These are phyloP conservation scores for Colletotrichum horii DNA, from an alignment of 2,329 filamentous ascomycete genomes.

Conservation along the genomic window DNA sequence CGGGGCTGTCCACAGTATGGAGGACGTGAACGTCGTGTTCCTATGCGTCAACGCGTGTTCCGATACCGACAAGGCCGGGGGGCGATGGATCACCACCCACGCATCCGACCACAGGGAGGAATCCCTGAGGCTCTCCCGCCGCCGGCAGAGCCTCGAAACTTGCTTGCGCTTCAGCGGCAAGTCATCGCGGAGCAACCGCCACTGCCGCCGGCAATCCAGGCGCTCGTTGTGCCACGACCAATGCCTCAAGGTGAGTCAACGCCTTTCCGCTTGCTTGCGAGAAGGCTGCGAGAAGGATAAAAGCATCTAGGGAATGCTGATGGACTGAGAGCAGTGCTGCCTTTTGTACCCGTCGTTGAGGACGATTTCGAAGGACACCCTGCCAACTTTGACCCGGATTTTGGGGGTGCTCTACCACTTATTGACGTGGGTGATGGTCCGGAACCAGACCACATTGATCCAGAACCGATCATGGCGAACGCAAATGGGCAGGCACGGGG, in stretches of 20 bases:
- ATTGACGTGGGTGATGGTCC: background rate
- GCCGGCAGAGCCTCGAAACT: background rate
- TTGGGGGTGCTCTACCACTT: background rate
- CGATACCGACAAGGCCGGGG: background rate
- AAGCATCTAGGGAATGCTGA: background rate
- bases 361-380: background rate
- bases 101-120: background rate
- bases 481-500: background rate
- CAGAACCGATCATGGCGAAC: background rate
- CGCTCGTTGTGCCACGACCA: background rate
- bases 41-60: background rate
- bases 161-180: background rate
- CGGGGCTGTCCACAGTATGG: background rate
- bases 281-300: background rate
- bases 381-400: background rate
- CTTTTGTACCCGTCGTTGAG: background rate
- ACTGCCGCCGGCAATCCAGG: background rate
- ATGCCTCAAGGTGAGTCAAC: background rate
- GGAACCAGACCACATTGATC: background rate
- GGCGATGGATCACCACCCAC: background rate
- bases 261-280: background rate
- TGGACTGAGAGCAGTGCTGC: background rate
- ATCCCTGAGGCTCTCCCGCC: background rate
- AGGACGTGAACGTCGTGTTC: background rate
- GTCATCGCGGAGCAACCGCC: background rate